phyloP scores from a whole-genome alignment of 345 rosid species.

The Arabis hirsuta region DNA sequence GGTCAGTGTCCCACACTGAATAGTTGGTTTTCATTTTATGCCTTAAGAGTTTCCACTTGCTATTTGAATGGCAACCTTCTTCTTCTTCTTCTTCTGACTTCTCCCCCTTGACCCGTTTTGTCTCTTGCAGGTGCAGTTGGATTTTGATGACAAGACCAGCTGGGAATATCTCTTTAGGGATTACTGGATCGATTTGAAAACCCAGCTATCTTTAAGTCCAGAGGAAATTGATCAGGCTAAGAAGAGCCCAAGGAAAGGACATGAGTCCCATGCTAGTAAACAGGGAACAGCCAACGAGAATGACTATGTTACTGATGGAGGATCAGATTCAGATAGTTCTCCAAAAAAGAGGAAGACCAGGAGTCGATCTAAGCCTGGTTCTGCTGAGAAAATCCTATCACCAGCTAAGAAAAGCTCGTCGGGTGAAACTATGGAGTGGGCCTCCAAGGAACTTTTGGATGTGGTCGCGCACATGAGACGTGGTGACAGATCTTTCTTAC shows the following conservation, averaged over 20 bases:
- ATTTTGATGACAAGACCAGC: slow-evolving; percentile 93
- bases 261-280: slow-evolving; percentile 57
- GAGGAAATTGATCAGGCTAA: slow-evolving; percentile 77
- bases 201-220: slow-evolving; percentile 60
- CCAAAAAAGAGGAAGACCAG: slow-evolving; percentile 75
- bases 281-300: slow-evolving; percentile 56
- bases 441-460: slow-evolving; percentile 92
- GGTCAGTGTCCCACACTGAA: slow-evolving; percentile 10
- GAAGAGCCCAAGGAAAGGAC: slow-evolving; percentile 80
- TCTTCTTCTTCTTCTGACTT: no score
- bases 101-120: slow-evolving; percentile 7
- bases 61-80: slow-evolving; percentile 24
- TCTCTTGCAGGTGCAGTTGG: slow-evolving; percentile 67
- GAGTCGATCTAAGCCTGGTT: slow-evolving; percentile 62
- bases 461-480: slow-evolving; percentile 89
- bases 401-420: slow-evolving; percentile 47
- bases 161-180: slow-evolving; percentile 99
- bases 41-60: slow-evolving; percentile 14
- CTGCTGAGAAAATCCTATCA: slow-evolving; percentile 47
- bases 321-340: slow-evolving; percentile 69
- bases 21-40: slow-evolving; percentile 27
- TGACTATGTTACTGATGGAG: slow-evolving; percentile 56
- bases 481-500: slow-evolving; percentile 78
- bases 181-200: slow-evolving; percentile 87
- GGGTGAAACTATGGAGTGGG: slow-evolving; percentile 71